Percentiles rank a stretch among this genome's conserved stretches.
These are phyloP conservation scores for Akanthomyces lecanii DNA, from an alignment of 2,329 filamentous ascomycete species.

Conservation along the genomic window DNA sequence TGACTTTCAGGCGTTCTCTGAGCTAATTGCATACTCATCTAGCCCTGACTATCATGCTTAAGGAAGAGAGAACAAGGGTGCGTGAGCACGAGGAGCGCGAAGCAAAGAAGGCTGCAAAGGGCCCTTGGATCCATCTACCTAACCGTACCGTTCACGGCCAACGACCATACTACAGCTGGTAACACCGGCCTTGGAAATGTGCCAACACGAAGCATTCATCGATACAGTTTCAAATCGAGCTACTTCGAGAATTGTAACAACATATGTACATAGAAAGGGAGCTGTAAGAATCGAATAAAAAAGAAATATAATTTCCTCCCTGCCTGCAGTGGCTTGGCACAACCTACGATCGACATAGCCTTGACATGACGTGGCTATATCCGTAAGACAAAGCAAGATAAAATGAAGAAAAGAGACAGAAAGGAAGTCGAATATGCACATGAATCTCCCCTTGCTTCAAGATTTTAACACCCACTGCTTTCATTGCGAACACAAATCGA, in stretches of 20 bases:
- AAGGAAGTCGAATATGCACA: not conserved
- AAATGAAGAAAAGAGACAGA: conserved; percentile 1
- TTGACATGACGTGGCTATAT: not conserved
- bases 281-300: conserved; percentile 5
- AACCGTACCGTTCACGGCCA: conserved; percentile 81
- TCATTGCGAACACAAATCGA: not conserved
- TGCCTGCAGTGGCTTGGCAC: conserved; percentile 21
- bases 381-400: not conserved
- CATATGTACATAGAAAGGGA: conserved; percentile 32
- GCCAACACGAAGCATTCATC: conserved; percentile 19
- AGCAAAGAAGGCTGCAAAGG: conserved; percentile 67
- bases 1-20: conserved; percentile 18
- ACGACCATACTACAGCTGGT: conserved; percentile 91
- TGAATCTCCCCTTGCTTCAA: not conserved
- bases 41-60: conserved; percentile 78
- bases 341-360: not conserved
- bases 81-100: conserved; percentile 74
- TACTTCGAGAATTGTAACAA: conserved; percentile 12
- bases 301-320: not conserved
- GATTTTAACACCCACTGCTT: not conserved
- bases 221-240: not conserved
- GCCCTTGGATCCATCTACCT: conserved; percentile 83
- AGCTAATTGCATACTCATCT: conserved; percentile 8
- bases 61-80: conserved; percentile 89
- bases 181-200: conserved; percentile 25